Evolutionary conservation across 148 eudicot species (phyloP), one percentile per base, ranked within the genome.

Genomic region (Fallopia convolvulus): DNA sequence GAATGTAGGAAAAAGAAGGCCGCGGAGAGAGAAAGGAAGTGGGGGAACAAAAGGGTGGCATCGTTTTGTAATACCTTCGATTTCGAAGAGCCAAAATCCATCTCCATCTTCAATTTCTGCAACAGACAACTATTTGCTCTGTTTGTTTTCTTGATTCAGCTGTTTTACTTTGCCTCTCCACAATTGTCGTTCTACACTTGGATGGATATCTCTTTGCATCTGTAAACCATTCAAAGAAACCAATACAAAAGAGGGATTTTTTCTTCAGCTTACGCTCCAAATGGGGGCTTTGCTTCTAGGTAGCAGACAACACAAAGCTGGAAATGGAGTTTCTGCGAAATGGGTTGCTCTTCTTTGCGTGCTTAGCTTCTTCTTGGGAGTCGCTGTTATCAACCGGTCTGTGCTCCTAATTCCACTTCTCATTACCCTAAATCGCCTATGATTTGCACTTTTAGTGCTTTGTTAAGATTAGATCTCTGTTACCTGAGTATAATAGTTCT

Each of bases 301-400:
- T 15, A 44, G 26, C 21, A 79, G 77, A 65, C 81, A 48, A 71
- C 78, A 80, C 76, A 88, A 82, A 75, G 74, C 63, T 55, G 83
- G 81, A n/a, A 75, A 77, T 74, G 90, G 90, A 42, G 77, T 84
- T 47, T 81, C 91, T 23, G 13, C 83, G 20, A 76, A 83, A 84
- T 81, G 85, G 81, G 86, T 86, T 47, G 80, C 77, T 36, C 53
- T 82, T 42, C 75, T 88, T 42, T 88, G 89, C 88, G 49, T 86
- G 73, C 81, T 75, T 30, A 88, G 91, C 86, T 88, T 88, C 76
- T 86, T 79, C 83, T 78, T 83, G 8, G 91, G 91, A 15, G 76
- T 86, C 74, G n/a, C 81, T 42, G 83, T 88, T 60, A 81, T 86
- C 77, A 80, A 87, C 88, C 79, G 89, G 89, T 82, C 33, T 46